Percentiles rank a stretch among this genome's conserved stretches.
Evolutionary conservation across 140 eudicot species (phyloP).

Genomic region (Flaveria floridana): DNA sequence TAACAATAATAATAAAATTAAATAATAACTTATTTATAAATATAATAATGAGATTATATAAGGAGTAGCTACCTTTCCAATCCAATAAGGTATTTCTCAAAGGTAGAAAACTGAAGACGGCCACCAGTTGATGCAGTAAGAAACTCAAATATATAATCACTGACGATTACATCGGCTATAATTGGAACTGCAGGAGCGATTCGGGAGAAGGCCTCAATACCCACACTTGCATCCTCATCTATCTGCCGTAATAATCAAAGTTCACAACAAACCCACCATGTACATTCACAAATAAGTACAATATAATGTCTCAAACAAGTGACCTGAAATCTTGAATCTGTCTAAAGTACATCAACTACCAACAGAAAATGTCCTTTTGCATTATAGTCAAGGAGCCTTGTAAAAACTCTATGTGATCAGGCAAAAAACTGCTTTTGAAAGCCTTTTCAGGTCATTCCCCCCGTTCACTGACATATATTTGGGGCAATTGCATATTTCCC

Average conservation of each 20-base stretch:
- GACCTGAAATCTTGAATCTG: background rate
- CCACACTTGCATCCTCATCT: slow-evolving; percentile 70
- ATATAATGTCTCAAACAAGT: background rate
- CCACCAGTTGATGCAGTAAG: slow-evolving; percentile 68
- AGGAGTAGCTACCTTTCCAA: slow-evolving; percentile 61
- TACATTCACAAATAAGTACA: slow-evolving; percentile 3
- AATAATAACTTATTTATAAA: no score
- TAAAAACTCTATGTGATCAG: background rate
- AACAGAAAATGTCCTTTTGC: background rate
- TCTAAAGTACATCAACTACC: background rate
- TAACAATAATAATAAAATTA: no score
- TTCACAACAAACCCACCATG: slow-evolving; percentile 3
- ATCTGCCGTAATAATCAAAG: slow-evolving; percentile 47
- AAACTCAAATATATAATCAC: slow-evolving; percentile 70
- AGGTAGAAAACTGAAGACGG: slow-evolving; percentile 64
- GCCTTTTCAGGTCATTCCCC: no score
- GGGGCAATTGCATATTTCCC: no score
- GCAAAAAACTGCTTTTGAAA: background rate
- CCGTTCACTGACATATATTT: background rate
- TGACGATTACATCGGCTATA: slow-evolving; percentile 69
- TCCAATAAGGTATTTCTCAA: slow-evolving; percentile 74
- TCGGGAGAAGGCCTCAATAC: slow-evolving; percentile 75
- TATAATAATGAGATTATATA: background rate
- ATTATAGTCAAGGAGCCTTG: background rate
- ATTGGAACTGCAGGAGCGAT: slow-evolving; percentile 89